A percentile compares a stretch with the other conserved stretches of the same genome.
Evolutionary conservation across 805 yeast genomes (phyloP).

Genomic region (Debaryomyces prosopidis): DNA sequence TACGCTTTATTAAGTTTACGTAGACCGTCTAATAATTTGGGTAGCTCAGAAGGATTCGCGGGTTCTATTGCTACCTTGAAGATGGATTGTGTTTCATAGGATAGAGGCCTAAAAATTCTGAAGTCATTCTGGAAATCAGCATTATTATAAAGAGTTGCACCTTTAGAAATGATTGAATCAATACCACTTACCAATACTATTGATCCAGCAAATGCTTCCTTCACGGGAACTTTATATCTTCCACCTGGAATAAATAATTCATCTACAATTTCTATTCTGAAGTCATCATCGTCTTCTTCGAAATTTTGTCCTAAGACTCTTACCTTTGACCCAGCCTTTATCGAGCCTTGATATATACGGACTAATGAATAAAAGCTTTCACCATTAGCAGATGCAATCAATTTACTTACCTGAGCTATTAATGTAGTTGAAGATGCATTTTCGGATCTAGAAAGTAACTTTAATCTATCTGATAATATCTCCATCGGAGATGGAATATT

Average conservation of each 20-base stretch:
- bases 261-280: conserved; percentile 39
- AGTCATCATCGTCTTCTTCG: conserved; percentile 54
- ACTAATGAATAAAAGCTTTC: conserved; percentile 56
- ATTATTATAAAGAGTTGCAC: conserved; percentile 54
- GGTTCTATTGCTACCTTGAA: conserved; percentile 87
- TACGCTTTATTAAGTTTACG: conserved; percentile 62
- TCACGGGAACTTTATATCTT: conserved; percentile 60
- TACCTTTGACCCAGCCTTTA: conserved; percentile 49
- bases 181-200: conserved; percentile 69
- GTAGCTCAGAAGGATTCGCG: conserved; percentile 71
- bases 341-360: conserved; percentile 60
- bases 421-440: neutral
- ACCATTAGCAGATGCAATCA: conserved; percentile 57
- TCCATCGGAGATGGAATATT: conserved; percentile 27
- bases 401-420: conserved; percentile 44
- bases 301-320: conserved; percentile 58
- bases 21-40: conserved; percentile 70
- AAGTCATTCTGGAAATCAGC: conserved; percentile 14
- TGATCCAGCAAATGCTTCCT: conserved; percentile 61
- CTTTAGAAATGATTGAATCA: conserved; percentile 54
- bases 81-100: conserved; percentile 54
- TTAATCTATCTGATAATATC: conserved; percentile 10
- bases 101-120: conserved; percentile 36
- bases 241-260: conserved; percentile 63
- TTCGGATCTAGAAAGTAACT: neutral